Evolutionary conservation across 495 filamentous ascomycete species (phyloP).

Genomic region (Endocarpon pusillum): DNA sequence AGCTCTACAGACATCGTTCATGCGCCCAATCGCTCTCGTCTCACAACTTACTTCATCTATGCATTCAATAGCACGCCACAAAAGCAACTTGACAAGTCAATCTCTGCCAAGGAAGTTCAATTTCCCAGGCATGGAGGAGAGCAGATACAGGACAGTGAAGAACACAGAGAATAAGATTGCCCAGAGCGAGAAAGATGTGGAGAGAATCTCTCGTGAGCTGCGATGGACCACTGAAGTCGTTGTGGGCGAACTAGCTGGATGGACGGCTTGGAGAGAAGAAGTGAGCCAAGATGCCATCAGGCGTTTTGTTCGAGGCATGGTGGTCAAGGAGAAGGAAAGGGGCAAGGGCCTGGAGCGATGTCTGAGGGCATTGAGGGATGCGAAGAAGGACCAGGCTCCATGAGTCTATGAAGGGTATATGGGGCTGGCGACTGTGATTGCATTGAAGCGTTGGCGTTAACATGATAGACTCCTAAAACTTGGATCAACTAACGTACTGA

Average conservation of each 20-base stretch:
- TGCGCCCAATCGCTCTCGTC: slow-evolving; percentile 66
- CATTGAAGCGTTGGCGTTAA: too few species aligned
- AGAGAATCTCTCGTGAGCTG: slow-evolving; percentile 55
- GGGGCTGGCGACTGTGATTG: too few species aligned
- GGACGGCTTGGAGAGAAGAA: slow-evolving; percentile 73
- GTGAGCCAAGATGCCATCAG: slow-evolving; percentile 57
- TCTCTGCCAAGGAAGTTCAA: slow-evolving; percentile 33
- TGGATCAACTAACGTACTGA: too few species aligned
- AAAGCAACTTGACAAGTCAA: slow-evolving; percentile 43
- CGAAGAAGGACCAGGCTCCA: not conserved
- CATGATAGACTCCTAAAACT: too few species aligned
- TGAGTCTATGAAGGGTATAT: too few species aligned
- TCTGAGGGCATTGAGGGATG: slow-evolving; percentile 22
- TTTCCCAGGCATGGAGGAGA: slow-evolving; percentile 59
- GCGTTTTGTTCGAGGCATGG: slow-evolving; percentile 57
- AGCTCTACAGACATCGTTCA: slow-evolving; percentile 64
- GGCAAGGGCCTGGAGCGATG: slow-evolving; percentile 63
- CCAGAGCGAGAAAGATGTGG: slow-evolving; percentile 44
- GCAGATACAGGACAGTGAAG: slow-evolving; percentile 59
- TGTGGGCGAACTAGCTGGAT: slow-evolving; percentile 77
- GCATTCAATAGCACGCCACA: slow-evolving; percentile 55
- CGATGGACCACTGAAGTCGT: slow-evolving; percentile 87
- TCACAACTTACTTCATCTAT: slow-evolving; percentile 44
- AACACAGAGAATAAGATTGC: slow-evolving; percentile 62
- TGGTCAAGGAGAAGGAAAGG: slow-evolving; percentile 61